Conservation (phyloP, 2,329 filamentous ascomycete genomes). For the Aureobasidium sp. region DNA sequence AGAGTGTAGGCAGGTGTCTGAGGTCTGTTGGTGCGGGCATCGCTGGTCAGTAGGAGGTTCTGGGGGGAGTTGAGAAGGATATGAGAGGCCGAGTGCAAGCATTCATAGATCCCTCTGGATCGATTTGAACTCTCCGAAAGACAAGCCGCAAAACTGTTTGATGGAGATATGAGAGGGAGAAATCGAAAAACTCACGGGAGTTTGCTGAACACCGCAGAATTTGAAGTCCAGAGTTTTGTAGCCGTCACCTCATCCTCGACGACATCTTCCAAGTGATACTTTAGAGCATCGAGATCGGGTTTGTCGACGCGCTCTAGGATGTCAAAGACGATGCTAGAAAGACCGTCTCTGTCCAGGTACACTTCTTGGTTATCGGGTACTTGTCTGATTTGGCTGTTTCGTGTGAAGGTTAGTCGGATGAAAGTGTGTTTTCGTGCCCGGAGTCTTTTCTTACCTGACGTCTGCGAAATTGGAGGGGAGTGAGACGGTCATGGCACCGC, state of each 20-base stretch:
- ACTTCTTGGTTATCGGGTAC: constrained; percentile 87
- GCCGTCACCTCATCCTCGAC: constrained; percentile 27
- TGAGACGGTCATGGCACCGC: constrained; percentile 61
- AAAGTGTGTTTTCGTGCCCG: not conserved
- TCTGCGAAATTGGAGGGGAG: constrained; percentile 61
- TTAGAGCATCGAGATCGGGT: constrained; percentile 57
- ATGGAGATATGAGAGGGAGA: not conserved
- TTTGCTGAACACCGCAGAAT: constrained; percentile 24
- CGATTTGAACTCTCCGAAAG: not conserved
- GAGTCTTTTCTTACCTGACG: constrained; percentile 50
- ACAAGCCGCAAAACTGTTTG: not conserved
- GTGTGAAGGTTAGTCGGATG: not conserved
- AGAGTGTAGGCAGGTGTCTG: constrained; percentile 58
- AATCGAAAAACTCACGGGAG: constrained; percentile 27
- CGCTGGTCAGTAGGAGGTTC: not conserved
- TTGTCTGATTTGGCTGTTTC: constrained; percentile 56
- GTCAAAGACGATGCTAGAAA: constrained; percentile 82
- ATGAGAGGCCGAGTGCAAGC: not conserved
- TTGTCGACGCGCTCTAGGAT: constrained; percentile 73
- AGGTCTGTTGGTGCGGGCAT: constrained; percentile 31
- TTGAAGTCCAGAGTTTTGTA: constrained; percentile 29
- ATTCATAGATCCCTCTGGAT: not conserved
- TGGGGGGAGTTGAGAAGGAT: not conserved
- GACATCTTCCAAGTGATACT: constrained; percentile 43
- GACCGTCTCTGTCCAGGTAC: constrained; percentile 73